Percentiles rank a stretch among this genome's conserved stretches.
phyloP scores from a whole-genome alignment of 257 asterid genomes.

The Plantago ovata region DNA sequence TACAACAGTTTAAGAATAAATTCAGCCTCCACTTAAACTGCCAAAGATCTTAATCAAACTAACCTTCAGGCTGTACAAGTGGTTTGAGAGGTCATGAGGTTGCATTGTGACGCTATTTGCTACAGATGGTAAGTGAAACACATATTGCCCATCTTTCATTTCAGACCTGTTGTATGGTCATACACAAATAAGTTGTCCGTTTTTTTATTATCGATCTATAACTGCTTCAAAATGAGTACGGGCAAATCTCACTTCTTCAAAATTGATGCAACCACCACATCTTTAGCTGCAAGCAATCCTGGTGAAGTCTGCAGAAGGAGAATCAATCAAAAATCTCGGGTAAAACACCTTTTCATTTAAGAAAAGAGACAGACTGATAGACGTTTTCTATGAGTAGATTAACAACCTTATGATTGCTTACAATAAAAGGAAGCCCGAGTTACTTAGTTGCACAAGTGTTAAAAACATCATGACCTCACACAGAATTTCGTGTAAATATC shows the following conservation, averaged over 20 bases:
- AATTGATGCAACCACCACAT: constrained; percentile 62
- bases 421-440: neutral
- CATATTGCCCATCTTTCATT: constrained; percentile 86
- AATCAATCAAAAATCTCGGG: constrained; percentile 22
- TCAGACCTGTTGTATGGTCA: constrained; percentile 59
- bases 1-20: no score
- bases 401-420: neutral
- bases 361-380: constrained; percentile 8
- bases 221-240: constrained; percentile 18
- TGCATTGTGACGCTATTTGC: constrained; percentile 62
- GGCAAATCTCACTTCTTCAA: constrained; percentile 64
- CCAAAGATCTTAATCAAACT: constrained; percentile 11
- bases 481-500: neutral
- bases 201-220: constrained; percentile 6
- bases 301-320: constrained; percentile 73
- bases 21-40: neutral
- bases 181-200: constrained; percentile 16
- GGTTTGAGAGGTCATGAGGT: constrained; percentile 55
- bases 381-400: neutral
- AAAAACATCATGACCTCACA: neutral
- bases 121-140: constrained; percentile 70
- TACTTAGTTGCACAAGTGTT: constrained; percentile 1
- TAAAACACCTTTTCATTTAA: constrained; percentile 13
- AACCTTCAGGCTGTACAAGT: constrained; percentile 77
- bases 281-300: constrained; percentile 57